Percentiles rank a stretch among this genome's conserved stretches.
phyloP scores from a whole-genome alignment of 306 rosid genomes.

The Astragalus glycyphyllos region DNA sequence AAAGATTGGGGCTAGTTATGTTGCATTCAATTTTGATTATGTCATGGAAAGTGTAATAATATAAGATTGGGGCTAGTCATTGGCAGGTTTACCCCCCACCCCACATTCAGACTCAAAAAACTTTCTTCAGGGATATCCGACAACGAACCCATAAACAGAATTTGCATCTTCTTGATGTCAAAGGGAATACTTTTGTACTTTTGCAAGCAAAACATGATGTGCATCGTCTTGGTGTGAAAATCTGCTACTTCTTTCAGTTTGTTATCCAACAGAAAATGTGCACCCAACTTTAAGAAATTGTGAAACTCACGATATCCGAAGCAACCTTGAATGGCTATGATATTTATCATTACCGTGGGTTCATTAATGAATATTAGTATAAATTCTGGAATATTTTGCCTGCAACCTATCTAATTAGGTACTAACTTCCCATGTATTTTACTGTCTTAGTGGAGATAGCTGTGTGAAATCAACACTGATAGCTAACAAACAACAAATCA shows the following conservation, averaged over 20 bases:
- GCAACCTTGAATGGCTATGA: no score
- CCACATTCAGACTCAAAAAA: slow-evolving; percentile 1
- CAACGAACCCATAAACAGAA: slow-evolving; percentile 9
- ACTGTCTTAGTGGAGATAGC: no score
- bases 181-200: background rate
- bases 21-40: background rate
- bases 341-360: no score
- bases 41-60: slow-evolving; percentile 12
- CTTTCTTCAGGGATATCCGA: slow-evolving; percentile 54
- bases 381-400: no score
- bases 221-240: background rate
- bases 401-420: no score
- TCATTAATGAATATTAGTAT: no score
- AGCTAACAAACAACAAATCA: no score
- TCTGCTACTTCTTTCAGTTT: background rate
- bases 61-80: no score
- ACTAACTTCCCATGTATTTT: no score
- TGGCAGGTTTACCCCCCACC: slow-evolving; percentile 25
- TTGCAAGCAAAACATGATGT: slow-evolving; percentile 1
- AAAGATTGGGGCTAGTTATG: slow-evolving; percentile 10
- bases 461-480: no score
- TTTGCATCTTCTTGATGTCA: slow-evolving; percentile 27
- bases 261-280: background rate
- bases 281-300: no score
- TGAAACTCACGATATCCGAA: no score